Evolutionary conservation across 2,329 filamentous ascomycete species (phyloP).

Genomic region (Lecanicillium sp.): DNA sequence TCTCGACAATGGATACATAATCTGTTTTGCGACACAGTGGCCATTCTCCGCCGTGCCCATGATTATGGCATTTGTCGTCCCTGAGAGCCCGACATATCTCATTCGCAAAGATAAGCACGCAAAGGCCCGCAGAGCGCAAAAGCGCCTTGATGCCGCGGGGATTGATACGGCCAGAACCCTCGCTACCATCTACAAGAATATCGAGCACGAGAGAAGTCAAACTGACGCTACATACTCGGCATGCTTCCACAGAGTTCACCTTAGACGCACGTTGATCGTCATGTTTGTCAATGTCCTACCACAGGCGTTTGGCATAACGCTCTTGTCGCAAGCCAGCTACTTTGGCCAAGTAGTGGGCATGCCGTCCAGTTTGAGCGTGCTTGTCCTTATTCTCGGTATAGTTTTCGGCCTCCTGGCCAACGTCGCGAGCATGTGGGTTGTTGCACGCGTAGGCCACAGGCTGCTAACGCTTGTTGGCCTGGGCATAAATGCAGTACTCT

Average conservation of each 20-base stretch:
- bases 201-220: slow-evolving; percentile 29
- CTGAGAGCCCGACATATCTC: slow-evolving; percentile 43
- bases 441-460: slow-evolving; percentile 32
- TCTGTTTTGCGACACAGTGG: slow-evolving; percentile 38
- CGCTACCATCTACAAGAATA: slow-evolving; percentile 37
- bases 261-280: slow-evolving; percentile 32
- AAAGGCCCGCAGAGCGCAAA: slow-evolving; percentile 36
- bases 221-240: slow-evolving; percentile 29
- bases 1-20: slow-evolving; percentile 26
- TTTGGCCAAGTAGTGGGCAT: slow-evolving; percentile 28
- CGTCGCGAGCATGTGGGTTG: slow-evolving; percentile 31
- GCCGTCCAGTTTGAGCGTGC: slow-evolving; percentile 21
- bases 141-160: slow-evolving; percentile 36
- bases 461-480: slow-evolving; percentile 28
- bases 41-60: slow-evolving; percentile 33
- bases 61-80: slow-evolving; percentile 34
- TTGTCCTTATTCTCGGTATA: slow-evolving; percentile 38
- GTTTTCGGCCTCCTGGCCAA: slow-evolving; percentile 37
- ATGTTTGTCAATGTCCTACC: slow-evolving; percentile 34
- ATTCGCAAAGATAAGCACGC: slow-evolving; percentile 31
- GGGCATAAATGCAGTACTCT: slow-evolving; percentile 24
- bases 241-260: slow-evolving; percentile 35
- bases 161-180: slow-evolving; percentile 32
- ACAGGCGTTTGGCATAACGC: slow-evolving; percentile 34
- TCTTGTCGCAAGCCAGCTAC: slow-evolving; percentile 36